phyloP scores from a whole-genome alignment of 2,329 filamentous ascomycete species.

The Hypoxylon sp. region DNA sequence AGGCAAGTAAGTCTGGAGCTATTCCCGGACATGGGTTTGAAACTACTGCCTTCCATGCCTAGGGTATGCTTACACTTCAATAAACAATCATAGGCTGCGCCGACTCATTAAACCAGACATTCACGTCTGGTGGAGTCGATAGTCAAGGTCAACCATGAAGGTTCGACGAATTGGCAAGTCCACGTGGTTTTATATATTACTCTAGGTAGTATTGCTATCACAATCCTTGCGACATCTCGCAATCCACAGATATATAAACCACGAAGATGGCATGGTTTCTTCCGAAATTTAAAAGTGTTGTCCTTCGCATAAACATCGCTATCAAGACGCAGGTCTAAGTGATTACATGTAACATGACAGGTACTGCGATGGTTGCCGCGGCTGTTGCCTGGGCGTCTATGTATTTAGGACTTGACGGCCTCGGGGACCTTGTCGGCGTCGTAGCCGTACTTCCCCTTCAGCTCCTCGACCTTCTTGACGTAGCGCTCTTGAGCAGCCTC shows the following conservation, averaged over 20 bases:
- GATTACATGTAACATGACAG: conserved; percentile 14
- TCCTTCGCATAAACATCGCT: conserved; percentile 23
- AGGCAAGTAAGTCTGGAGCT: background rate
- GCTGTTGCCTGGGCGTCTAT: background rate
- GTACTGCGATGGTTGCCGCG: background rate
- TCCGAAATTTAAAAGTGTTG: conserved; percentile 2
- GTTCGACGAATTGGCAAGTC: background rate
- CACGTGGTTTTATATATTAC: conserved; percentile 27
- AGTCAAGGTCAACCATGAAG: background rate
- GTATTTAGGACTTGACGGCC: conserved; percentile 59
- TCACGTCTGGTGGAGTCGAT: background rate
- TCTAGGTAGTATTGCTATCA: conserved; percentile 24
- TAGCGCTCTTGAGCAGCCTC: conserved; percentile 83
- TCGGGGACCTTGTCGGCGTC: conserved; percentile 75
- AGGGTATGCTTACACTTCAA: background rate
- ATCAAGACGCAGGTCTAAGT: conserved; percentile 10
- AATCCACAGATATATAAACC: conserved; percentile 18
- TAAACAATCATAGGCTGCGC: background rate
- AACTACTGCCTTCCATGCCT: background rate
- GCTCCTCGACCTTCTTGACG: conserved; percentile 77
- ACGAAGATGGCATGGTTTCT: conserved; percentile 5
- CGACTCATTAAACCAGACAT: background rate
- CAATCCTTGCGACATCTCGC: background rate
- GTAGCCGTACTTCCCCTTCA: conserved; percentile 80
- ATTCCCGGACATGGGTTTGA: background rate